Evolutionary conservation across 176 grass and related monocot species (phyloP).

Genomic region (Melocanna baccifera): DNA sequence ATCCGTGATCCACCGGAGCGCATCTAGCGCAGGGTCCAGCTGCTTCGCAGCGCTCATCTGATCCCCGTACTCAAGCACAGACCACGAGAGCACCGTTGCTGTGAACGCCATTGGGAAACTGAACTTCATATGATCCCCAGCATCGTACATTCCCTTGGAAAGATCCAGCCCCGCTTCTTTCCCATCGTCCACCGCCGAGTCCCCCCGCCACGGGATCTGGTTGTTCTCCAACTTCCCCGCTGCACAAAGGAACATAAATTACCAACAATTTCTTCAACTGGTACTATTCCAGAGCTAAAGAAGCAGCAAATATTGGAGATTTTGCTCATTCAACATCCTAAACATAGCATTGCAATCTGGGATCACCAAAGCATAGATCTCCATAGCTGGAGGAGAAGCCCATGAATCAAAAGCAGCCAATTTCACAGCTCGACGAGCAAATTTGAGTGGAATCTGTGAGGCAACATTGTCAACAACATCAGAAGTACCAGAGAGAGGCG

Average conservation of each 20-base stretch:
- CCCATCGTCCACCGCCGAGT: constrained; percentile 77
- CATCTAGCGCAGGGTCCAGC: constrained; percentile 62
- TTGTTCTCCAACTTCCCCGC: constrained; percentile 84
- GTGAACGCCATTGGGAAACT: constrained; percentile 93
- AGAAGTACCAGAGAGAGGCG: not conserved
- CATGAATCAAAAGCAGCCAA: not conserved
- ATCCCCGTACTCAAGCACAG: constrained; percentile 88
- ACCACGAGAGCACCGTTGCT: constrained; percentile 73
- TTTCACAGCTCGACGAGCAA: not conserved
- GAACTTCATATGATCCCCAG: constrained; percentile 88
- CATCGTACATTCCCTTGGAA: constrained; percentile 95
- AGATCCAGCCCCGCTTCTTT: constrained; percentile 72
- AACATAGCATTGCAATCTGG: not conserved
- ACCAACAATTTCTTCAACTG: not conserved
- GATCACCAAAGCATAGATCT: not conserved
- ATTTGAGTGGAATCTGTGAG: constrained; percentile 3
- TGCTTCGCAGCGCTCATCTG: constrained; percentile 80
- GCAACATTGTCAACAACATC: not conserved
- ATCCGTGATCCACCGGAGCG: constrained; percentile 81
- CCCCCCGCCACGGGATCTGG: constrained; percentile 80
- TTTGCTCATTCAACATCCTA: not conserved
- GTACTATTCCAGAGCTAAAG: not conserved
- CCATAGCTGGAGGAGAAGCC: not conserved
- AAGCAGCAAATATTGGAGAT: not conserved
- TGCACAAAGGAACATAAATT: constrained; percentile 20